Evolutionary conservation across 495 filamentous ascomycete species (phyloP).

Genomic region (Aspergillus campestris): DNA sequence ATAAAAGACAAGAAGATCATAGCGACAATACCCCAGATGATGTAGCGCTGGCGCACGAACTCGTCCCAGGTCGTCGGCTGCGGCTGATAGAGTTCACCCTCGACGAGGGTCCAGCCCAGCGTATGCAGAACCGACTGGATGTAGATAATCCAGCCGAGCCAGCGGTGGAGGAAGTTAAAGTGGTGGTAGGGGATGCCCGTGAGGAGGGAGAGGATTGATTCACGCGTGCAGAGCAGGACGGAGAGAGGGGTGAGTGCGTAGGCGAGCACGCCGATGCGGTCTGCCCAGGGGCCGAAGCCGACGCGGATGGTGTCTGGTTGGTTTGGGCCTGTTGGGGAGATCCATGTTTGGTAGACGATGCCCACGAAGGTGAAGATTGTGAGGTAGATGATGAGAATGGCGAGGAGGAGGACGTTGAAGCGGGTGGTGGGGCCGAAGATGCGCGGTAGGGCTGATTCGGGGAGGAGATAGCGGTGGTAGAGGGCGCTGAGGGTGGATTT

Average conservation of each 20-base stretch:
- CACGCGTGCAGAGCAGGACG: conserved; percentile 48
- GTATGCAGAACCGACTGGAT: conserved; percentile 54
- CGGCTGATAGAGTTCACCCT: conserved; percentile 53
- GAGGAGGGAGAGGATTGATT: conserved; percentile 50
- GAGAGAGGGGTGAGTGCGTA: conserved; percentile 60
- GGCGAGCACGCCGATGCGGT: conserved; percentile 55
- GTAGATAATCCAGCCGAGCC: conserved; percentile 56
- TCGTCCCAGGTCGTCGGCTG: conserved; percentile 45
- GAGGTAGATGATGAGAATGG: conserved; percentile 43
- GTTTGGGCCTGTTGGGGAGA: conserved; percentile 45
- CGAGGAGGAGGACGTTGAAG: conserved; percentile 42
- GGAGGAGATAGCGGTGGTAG: conserved; percentile 26
- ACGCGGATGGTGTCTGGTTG: conserved; percentile 46
- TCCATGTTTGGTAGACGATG: conserved; percentile 49
- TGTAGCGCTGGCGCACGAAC: conserved; percentile 49
- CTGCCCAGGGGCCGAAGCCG: conserved; percentile 50
- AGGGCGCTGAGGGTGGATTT: conserved; percentile 8
- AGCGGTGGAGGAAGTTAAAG: conserved; percentile 63
- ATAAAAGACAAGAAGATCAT: conserved; percentile 49
- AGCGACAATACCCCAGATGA: conserved; percentile 57
- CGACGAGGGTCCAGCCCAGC: conserved; percentile 55
- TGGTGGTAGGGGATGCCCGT: conserved; percentile 60
- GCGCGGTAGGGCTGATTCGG: conserved; percentile 19
- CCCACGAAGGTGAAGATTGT: conserved; percentile 56
- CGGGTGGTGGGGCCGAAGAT: conserved; percentile 33